Percentiles rank a stretch among this genome's conserved stretches.
Conservation (phyloP, 352 stramenopile genomes). For the Pythium periplocum region DNA sequence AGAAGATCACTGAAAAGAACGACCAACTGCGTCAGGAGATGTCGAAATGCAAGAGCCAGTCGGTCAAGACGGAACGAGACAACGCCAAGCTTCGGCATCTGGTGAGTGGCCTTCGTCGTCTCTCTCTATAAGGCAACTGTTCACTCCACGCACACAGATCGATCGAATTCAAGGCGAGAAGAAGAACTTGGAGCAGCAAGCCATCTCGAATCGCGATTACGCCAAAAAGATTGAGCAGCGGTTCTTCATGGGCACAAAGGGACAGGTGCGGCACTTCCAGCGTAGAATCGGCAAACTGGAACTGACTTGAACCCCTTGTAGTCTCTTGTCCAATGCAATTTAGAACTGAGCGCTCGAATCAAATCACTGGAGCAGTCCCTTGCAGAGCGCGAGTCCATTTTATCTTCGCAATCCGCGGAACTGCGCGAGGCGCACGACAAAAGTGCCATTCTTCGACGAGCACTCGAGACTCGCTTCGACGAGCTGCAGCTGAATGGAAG, state of each 20-base stretch:
- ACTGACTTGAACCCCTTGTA: constrained; percentile 11
- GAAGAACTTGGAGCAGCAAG: constrained; percentile 71
- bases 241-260: constrained; percentile 68
- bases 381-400: constrained; percentile 17
- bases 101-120: constrained; percentile 9
- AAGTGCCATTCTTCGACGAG: constrained; percentile 61
- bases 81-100: constrained; percentile 57
- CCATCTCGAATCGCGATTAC: constrained; percentile 80
- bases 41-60: constrained; percentile 27
- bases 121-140: no score
- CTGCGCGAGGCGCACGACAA: constrained; percentile 42
- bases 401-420: constrained; percentile 23
- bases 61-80: constrained; percentile 50
- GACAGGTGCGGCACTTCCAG: constrained; percentile 20
- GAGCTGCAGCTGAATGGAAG: constrained; percentile 61
- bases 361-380: constrained; percentile 34
- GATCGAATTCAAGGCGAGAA: constrained; percentile 72
- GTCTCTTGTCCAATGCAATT: constrained; percentile 58
- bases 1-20: constrained; percentile 65
- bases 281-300: neutral
- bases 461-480: constrained; percentile 65
- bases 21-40: constrained; percentile 50
- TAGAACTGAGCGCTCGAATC: constrained; percentile 42
- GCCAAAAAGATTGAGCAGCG: constrained; percentile 83
- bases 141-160: constrained; percentile 24